Conservation (phyloP, 495 filamentous ascomycete genomes). For the Penicillium arizonense region DNA sequence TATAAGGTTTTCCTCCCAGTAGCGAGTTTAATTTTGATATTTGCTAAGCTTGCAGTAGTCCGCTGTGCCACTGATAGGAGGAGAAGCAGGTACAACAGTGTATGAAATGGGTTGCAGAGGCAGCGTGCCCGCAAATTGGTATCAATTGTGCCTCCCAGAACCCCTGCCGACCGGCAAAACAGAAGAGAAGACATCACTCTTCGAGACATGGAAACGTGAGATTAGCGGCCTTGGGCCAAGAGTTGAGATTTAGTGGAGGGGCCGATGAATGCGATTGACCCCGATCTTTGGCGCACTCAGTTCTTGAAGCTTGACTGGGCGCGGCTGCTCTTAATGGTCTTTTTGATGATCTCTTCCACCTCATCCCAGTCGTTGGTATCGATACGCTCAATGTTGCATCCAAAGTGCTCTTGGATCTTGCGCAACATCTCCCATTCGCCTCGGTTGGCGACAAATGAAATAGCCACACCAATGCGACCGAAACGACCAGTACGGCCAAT, state of each 20-base stretch:
- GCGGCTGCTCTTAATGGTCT: constrained; percentile 76
- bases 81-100: too few relatives aligned
- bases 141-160: constrained; percentile 25
- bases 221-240: background rate
- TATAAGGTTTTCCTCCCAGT: too few relatives aligned
- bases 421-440: constrained; percentile 72
- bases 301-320: constrained; percentile 56
- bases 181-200: constrained; percentile 26
- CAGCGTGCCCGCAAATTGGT: constrained; percentile 24
- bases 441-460: constrained; percentile 83
- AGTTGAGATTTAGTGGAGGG: background rate
- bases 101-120: background rate
- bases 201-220: constrained; percentile 26
- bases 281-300: constrained; percentile 2
- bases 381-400: constrained; percentile 54
- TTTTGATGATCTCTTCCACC: constrained; percentile 78
- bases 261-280: background rate
- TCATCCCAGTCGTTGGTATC: constrained; percentile 78
- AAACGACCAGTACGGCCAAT: constrained; percentile 97
- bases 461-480: constrained; percentile 92
- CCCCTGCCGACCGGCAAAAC: constrained; percentile 17
- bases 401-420: constrained; percentile 72
- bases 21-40: background rate
- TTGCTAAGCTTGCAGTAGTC: background rate
- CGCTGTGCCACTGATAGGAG: too few relatives aligned